These are phyloP conservation scores for Acer campestre DNA, from an alignment of 345 rosid genomes.

Conservation along the genomic window DNA sequence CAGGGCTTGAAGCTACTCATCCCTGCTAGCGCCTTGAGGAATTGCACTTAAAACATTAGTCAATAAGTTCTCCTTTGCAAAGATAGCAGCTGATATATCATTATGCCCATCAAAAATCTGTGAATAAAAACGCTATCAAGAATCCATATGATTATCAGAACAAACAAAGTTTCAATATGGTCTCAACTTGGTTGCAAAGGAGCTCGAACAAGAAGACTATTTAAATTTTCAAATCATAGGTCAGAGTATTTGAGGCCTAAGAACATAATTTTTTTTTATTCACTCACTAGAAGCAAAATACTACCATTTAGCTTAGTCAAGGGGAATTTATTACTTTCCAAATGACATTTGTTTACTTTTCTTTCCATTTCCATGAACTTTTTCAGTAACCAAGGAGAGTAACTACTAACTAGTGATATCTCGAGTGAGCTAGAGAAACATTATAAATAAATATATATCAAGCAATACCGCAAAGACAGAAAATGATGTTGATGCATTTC, in stretches of 20 bases:
- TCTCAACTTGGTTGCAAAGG: neutral
- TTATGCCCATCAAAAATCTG: conserved; percentile 98
- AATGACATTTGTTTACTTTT: neutral
- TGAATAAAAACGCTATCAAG: conserved; percentile 21
- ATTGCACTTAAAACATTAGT: conserved; percentile 90
- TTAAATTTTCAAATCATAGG: neutral
- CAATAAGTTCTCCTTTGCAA: too few relatives aligned
- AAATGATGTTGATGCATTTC: conserved; percentile 74
- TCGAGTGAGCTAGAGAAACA: conserved; percentile 2
- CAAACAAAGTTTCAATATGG: neutral
- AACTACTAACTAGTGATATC: neutral
- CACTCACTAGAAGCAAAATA: neutral
- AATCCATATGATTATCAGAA: conserved; percentile 12
- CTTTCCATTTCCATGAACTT: neutral
- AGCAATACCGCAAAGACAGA: conserved; percentile 91
- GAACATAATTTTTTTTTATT: neutral
- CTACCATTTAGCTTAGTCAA: neutral
- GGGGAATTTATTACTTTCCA: neutral
- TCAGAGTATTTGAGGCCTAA: neutral
- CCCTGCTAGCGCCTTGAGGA: conserved; percentile 67
- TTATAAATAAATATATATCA: neutral
- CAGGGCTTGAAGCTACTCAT: conserved; percentile 99
- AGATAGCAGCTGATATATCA: too few relatives aligned
- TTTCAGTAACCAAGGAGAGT: neutral
- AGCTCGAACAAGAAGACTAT: conserved; percentile 1